These are phyloP conservation scores for Aspergillus fructus DNA, from an alignment of 2,329 filamentous ascomycete species.

Conservation along the genomic window DNA sequence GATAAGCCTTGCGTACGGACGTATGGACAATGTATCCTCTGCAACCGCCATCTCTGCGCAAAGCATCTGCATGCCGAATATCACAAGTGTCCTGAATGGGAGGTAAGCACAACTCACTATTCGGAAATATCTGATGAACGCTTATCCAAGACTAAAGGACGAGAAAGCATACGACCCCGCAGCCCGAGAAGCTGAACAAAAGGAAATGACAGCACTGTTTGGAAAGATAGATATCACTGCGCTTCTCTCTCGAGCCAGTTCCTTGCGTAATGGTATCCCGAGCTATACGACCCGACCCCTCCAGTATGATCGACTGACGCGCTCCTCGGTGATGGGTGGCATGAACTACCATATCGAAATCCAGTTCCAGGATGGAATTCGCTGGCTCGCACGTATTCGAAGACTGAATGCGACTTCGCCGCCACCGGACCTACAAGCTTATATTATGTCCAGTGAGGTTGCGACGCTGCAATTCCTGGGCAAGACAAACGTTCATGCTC, in stretches of 20 bases:
- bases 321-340: conserved; percentile 44
- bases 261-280: conserved; percentile 35
- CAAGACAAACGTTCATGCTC: conserved; percentile 37
- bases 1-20: conserved; percentile 34
- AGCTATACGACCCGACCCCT: conserved; percentile 37
- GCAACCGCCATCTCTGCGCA: conserved; percentile 39
- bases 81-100: conserved; percentile 39
- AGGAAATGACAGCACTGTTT: conserved; percentile 37
- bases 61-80: conserved; percentile 31
- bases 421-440: conserved; percentile 26
- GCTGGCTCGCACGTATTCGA: conserved; percentile 47
- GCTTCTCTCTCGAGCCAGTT: conserved; percentile 38
- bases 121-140: neutral
- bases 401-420: conserved; percentile 44
- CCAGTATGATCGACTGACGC: conserved; percentile 35
- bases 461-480: conserved; percentile 44
- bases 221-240: conserved; percentile 37
- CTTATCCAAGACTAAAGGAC: conserved; percentile 27
- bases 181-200: conserved; percentile 33
- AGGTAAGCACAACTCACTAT: conserved; percentile 28
- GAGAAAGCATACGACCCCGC: conserved; percentile 35
- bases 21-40: conserved; percentile 41
- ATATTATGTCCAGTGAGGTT: conserved; percentile 42
- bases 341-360: conserved; percentile 49
- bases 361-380: conserved; percentile 44